A percentile compares a stretch with the other conserved stretches of the same genome.
Evolutionary conservation across 352 stramenopile species (phyloP).

Genomic region (Phytophthora fragariae): DNA sequence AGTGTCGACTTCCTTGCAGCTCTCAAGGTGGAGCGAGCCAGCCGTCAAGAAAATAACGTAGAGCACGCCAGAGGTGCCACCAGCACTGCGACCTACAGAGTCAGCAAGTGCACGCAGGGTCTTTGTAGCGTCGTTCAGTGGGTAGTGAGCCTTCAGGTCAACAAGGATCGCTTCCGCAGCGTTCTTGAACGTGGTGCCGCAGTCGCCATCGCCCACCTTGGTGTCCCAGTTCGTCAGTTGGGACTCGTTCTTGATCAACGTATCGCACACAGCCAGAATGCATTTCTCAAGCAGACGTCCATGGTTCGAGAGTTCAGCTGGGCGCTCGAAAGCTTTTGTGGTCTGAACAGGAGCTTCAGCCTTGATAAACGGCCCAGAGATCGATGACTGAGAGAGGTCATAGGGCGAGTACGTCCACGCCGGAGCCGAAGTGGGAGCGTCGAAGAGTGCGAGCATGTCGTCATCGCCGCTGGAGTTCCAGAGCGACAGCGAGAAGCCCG

Average conservation of each 20-base stretch:
- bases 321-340: conserved; percentile 48
- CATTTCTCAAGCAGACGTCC: conserved; percentile 61
- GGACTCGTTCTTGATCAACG: conserved; percentile 89
- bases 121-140: conserved; percentile 64
- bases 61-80: conserved; percentile 94
- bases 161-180: conserved; percentile 90
- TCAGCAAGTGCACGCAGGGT: conserved; percentile 70
- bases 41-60: conserved; percentile 95
- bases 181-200: conserved; percentile 95
- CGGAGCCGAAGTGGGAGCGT: conserved; percentile 63
- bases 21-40: conserved; percentile 61
- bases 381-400: conserved; percentile 39
- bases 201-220: conserved; percentile 98
- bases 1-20: conserved; percentile 37
- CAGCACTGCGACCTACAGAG: conserved; percentile 83
- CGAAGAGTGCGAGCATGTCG: conserved; percentile 62
- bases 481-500: conserved; percentile 92
- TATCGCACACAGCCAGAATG: conserved; percentile 71
- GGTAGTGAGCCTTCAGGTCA: conserved; percentile 64
- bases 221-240: conserved; percentile 95
- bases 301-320: conserved; percentile 48
- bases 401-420: conserved; percentile 76
- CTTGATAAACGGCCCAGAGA: conserved; percentile 45
- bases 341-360: conserved; percentile 30
- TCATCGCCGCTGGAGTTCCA: conserved; percentile 82